These are phyloP conservation scores for Erythrophleum fordii DNA, from an alignment of 306 rosid genomes.

Conservation along the genomic window DNA sequence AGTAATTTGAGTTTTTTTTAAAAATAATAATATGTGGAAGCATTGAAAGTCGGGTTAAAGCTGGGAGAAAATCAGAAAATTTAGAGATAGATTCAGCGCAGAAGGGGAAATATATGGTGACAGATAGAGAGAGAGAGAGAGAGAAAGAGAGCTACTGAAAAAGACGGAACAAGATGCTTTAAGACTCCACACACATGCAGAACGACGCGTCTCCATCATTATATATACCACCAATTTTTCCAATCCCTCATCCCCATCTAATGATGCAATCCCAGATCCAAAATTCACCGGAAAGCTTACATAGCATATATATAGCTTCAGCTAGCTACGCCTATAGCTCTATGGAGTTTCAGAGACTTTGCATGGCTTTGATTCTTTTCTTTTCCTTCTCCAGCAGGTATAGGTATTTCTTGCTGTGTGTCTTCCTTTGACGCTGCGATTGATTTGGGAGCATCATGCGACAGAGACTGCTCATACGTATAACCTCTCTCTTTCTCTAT, in stretches of 20 bases:
- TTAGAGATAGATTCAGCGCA: not conserved
- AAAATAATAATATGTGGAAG: not conserved
- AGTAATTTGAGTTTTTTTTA: too few relatives aligned
- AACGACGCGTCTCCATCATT: not conserved
- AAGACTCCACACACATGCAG: not conserved
- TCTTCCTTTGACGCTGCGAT: not conserved
- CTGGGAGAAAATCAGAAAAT: not conserved
- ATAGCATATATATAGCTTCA: not conserved
- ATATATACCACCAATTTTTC: not conserved
- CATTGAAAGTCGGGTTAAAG: not conserved
- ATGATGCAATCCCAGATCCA: not conserved
- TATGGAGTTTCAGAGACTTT: not conserved
- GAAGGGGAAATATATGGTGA: not conserved
- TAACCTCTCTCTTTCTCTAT: too few relatives aligned
- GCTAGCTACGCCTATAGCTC: too few relatives aligned
- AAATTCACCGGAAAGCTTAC: not conserved
- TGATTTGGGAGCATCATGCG: not conserved
- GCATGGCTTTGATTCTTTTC: not conserved
- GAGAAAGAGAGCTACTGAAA: not conserved
- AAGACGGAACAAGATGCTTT: not conserved
- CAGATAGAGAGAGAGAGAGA: not conserved
- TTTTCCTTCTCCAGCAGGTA: not conserved
- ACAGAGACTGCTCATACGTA: not conserved
- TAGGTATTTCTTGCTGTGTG: not conserved
- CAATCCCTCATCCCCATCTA: not conserved